Percentiles rank a stretch among this genome's conserved stretches.
These are phyloP conservation scores for Aspergillus fumigatus DNA, from an alignment of 2,329 filamentous ascomycete species.

Conservation along the genomic window DNA sequence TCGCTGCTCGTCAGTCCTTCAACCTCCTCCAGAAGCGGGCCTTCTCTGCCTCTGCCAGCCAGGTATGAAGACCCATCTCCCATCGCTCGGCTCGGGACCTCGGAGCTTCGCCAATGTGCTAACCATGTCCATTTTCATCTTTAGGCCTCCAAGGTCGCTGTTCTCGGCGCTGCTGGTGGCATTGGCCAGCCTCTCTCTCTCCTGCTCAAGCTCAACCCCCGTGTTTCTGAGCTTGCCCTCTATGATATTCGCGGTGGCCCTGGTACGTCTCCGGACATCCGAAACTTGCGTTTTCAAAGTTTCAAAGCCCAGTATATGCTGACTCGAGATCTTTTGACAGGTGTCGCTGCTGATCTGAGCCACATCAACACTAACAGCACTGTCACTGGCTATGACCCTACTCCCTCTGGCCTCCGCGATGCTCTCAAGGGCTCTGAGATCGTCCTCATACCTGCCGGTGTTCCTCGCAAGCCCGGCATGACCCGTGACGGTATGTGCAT, in stretches of 20 bases:
- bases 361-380: conserved; percentile 99
- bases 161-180: conserved; percentile 94
- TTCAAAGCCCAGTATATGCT: not conserved
- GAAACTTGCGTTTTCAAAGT: not conserved
- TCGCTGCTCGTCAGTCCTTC: conserved; percentile 58
- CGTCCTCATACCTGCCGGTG: conserved; percentile 95
- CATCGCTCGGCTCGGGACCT: conserved; percentile 7
- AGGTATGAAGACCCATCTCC: conserved; percentile 52
- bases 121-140: conserved; percentile 11
- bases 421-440: conserved; percentile 86
- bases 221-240: conserved; percentile 87
- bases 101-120: conserved; percentile 8
- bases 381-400: conserved; percentile 84
- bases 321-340: conserved; percentile 43
- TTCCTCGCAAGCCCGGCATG: conserved; percentile 99
- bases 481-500: conserved; percentile 76
- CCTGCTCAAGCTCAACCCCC: conserved; percentile 96
- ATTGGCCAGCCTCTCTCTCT: conserved; percentile 98
- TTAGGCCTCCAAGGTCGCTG: conserved; percentile 93
- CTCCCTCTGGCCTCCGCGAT: conserved; percentile 66
- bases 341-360: conserved; percentile 95
- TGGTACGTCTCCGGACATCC: conserved; percentile 55
- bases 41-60: conserved; percentile 73
- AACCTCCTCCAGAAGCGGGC: conserved; percentile 66
- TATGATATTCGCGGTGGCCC: conserved; percentile 96